A percentile compares a stretch with the other conserved stretches of the same genome.
Conservation (phyloP, 2,329 filamentous ascomycete genomes). For the Ceratocystis lukuohia region DNA sequence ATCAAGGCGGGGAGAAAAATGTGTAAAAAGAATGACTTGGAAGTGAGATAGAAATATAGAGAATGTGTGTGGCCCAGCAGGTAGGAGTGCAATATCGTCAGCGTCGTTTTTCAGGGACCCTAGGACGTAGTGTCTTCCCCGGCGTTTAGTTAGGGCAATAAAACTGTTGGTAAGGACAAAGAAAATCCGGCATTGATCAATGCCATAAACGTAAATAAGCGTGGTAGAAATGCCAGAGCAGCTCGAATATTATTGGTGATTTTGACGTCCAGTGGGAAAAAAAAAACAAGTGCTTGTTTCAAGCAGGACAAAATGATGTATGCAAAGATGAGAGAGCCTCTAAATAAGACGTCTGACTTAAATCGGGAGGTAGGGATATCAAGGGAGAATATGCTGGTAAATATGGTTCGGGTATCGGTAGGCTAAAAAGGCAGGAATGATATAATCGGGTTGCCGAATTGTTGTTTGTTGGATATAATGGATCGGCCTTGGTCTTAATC, state of each 20-base stretch:
- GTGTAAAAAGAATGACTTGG: background rate
- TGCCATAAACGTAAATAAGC: background rate
- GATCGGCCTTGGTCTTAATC: background rate
- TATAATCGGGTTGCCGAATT: background rate
- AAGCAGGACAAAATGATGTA: background rate
- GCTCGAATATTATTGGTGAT: background rate
- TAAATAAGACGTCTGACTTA: background rate
- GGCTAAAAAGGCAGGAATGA: background rate
- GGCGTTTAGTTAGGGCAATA: background rate
- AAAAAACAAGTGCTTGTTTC: background rate
- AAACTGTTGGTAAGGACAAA: background rate
- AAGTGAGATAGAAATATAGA: background rate
- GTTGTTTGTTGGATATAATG: background rate
- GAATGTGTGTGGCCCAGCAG: background rate
- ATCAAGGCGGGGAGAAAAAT: background rate
- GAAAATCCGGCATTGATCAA: background rate
- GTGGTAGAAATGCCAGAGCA: background rate
- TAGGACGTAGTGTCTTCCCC: background rate
- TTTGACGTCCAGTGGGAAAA: background rate
- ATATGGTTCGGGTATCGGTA: background rate
- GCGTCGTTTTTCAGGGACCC: conserved; percentile 8
- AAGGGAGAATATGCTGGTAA: background rate
- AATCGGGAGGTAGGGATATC: background rate
- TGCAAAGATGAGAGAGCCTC: background rate
- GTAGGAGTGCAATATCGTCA: background rate